Evolutionary conservation across 352 stramenopile genomes (phyloP).

Genomic region (Globisporangium polare): DNA sequence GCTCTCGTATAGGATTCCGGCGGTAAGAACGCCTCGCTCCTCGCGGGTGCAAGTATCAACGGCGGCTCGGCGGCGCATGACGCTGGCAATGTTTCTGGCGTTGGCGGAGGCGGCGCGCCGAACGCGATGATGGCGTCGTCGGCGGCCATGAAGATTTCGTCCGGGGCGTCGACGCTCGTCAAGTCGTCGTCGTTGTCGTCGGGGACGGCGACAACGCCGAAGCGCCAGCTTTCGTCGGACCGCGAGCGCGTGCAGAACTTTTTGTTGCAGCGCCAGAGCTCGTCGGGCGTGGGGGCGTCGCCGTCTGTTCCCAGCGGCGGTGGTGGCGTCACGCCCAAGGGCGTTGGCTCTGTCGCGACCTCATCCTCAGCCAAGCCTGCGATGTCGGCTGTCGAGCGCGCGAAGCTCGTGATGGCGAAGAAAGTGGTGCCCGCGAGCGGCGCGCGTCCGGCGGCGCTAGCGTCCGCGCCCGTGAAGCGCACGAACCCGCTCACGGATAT

Average conservation of each 20-base stretch:
- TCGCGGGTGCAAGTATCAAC: not conserved
- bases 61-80: slow-evolving; percentile 1
- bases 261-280: slow-evolving; percentile 44
- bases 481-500: slow-evolving; percentile 78
- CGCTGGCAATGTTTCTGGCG: slow-evolving; percentile 1
- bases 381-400: slow-evolving; percentile 65
- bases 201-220: slow-evolving; percentile 30
- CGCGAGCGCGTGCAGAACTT: slow-evolving; percentile 66
- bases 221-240: slow-evolving; percentile 46
- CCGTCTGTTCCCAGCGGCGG: not conserved
- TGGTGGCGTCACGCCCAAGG: slow-evolving; percentile 7
- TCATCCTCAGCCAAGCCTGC: slow-evolving; percentile 22
- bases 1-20: slow-evolving; percentile 5
- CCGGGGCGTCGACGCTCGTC: slow-evolving; percentile 1
- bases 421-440: slow-evolving; percentile 27
- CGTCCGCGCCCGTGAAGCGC: slow-evolving; percentile 42
- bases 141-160: not conserved
- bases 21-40: slow-evolving; percentile 4
- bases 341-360: not conserved
- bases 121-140: slow-evolving; percentile 3
- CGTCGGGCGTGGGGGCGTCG: slow-evolving; percentile 8
- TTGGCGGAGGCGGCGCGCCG: not conserved
- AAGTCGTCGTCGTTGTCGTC: slow-evolving; percentile 6
- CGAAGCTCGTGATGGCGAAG: slow-evolving; percentile 77
- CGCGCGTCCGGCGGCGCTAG: not conserved